Base-by-base conservation (phyloP, 2,329 filamentous ascomycete species). In the Pseudocercospora macadamiae region DNA sequence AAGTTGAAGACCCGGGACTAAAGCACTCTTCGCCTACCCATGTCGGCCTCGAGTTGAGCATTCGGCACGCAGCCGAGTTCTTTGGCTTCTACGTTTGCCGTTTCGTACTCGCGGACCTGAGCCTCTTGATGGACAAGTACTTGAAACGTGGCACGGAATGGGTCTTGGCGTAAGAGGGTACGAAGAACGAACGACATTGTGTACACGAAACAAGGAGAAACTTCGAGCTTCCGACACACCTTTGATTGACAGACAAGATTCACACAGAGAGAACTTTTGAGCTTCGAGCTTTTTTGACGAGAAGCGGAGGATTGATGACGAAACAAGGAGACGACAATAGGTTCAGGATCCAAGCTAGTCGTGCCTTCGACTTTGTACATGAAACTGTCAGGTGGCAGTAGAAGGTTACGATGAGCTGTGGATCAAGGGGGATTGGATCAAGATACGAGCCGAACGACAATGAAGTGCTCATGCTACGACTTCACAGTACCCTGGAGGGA, bases 61-160 rank as follows among this genome's bases (percentile, higher is more conserved):
- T 92, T 32, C 86, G 93, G 37, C 93, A 97, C 74, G 95, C 93
- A 6, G 91, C 93, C 30, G 95, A 99, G 76, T 99, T 99, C 76
- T 99, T 99, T 74, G 93, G 89, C 14, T 97, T 99, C 75, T 97
- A 95, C 74, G 84, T 99, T 25, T 97, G 93, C 75, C 89, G 95
- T 16, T 99, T 99, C 73, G 92, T 93, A n/a, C 80, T 99, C 61
- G 82, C 87, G 3, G 95, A 99, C 74, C 78, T 99, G 61, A 84
- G 87, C 36, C 75, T 95, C 72, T 81, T 99, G 79, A 80, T 99
- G 67, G 95, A 99, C 75, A 99, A 97, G 74, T 97, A 95, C 71
- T 88, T 99, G 74, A 99, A 99, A 81, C 86, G 93, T 65, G 93
- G 93, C 21, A 96, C 89, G 68, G 93, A 99, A 80, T 99, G 93